A percentile compares a stretch with the other conserved stretches of the same genome.
Conservation (phyloP, 2,329 filamentous ascomycete genomes). For the Beauveria sp. region DNA sequence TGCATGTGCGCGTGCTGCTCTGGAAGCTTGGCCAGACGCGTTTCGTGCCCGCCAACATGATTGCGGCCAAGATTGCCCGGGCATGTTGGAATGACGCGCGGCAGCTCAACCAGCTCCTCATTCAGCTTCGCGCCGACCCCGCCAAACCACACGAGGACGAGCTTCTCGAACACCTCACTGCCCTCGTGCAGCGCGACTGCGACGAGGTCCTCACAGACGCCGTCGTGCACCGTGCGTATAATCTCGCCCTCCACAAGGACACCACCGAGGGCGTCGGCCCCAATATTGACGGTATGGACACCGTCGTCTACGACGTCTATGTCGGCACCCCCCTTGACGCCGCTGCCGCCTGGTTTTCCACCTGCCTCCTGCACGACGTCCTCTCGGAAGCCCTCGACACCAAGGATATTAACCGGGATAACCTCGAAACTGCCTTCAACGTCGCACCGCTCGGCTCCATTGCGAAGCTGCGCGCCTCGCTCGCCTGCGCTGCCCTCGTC, state of each 20-base stretch:
- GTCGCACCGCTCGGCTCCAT: constrained; percentile 73
- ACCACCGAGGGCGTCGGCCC: constrained; percentile 59
- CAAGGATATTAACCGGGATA: constrained; percentile 21
- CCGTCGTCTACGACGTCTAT: constrained; percentile 75
- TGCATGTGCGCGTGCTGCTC: constrained; percentile 83
- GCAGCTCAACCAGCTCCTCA: constrained; percentile 46
- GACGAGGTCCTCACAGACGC: constrained; percentile 72
- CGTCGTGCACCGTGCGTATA: constrained; percentile 79
- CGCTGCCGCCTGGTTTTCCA: constrained; percentile 86
- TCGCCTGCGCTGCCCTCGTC: constrained; percentile 50
- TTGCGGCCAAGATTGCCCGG: constrained; percentile 67
- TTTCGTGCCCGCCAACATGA: constrained; percentile 55
- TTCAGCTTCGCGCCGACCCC: constrained; percentile 34
- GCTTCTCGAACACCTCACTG: constrained; percentile 68
- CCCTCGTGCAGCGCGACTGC: constrained; percentile 70
- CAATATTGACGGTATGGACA: constrained; percentile 67
- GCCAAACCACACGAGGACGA: constrained; percentile 44
- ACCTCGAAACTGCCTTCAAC: constrained; percentile 61
- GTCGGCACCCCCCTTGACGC: constrained; percentile 85
- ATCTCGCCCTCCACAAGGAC: constrained; percentile 78
- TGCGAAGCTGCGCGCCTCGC: constrained; percentile 53
- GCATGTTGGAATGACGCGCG: constrained; percentile 77
- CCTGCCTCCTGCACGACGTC: constrained; percentile 60
- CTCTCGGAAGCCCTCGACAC: constrained; percentile 54
- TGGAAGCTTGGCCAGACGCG: constrained; percentile 68